Base-by-base conservation (phyloP, 1,284 basidiomycete species). In the Ustilago bromivora region DNA sequence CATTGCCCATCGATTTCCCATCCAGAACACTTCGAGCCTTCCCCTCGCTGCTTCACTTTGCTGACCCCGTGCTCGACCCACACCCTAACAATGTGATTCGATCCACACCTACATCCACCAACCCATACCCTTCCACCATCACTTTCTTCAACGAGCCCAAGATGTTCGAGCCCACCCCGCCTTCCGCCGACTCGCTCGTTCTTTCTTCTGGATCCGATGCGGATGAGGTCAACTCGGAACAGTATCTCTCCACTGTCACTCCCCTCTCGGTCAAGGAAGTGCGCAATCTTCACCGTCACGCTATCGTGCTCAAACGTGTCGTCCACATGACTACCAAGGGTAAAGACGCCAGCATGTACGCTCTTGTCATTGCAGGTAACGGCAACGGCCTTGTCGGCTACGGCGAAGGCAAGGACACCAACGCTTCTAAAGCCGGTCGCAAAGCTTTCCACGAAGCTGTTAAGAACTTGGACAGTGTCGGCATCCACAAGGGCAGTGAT, bases 341-440 rank as follows among this genome's bases (percentile, higher is more conserved):
- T 43, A 94, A 93, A 82, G 91, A 92, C 68, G 89, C 90, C 32
- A 90, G 91, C 47, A 88, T 90, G 76, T 91, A 91, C 70, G 88
- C 89, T 55, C 90, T 94, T 82, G 90, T 92, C 75, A 90, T 98
- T 66, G 92, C 94, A 40, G 96, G 96, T 23, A 89, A 89, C 82
- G 93, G 93, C 9, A 89, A 92, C 51, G 96, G 96, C 0, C 89
- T 98, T 28, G 92, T 99, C 0, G 96, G 96, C 4, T 90, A 93
- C 57, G 96, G 96, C 3, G 91, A 94, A 84, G 96, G 93, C 57
- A 94, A 95, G 87, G 92, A 93, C 82, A 91, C 92, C 52, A 87
- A 87, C 12, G 83, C 88, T 6, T 65, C 88, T 10, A 83, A 88
- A 41, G 95, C 95, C 0, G 86, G 89, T 38, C 88, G 89, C 59